These are phyloP conservation scores for Spergularia marina DNA, from an alignment of 148 eudicot genomes.

Conservation along the genomic window DNA sequence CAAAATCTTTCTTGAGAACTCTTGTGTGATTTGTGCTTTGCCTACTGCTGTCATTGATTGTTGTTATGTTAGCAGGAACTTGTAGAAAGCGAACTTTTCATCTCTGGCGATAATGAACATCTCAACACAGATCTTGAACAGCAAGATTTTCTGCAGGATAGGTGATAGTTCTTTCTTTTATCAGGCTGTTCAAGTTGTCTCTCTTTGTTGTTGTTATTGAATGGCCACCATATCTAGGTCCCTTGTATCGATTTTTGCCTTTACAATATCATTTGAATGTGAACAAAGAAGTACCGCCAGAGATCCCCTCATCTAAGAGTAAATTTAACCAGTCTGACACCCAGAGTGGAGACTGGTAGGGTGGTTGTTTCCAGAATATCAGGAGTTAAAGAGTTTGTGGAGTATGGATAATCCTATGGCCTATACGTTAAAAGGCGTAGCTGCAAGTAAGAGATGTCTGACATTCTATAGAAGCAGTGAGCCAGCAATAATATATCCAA, in stretches of 20 bases:
- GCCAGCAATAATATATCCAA: not conserved
- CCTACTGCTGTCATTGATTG: conserved; percentile 12
- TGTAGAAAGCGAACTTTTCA: conserved; percentile 18
- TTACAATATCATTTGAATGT: not conserved
- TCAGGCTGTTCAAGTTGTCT: too few relatives aligned
- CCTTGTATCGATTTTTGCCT: not conserved
- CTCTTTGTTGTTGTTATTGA: not conserved
- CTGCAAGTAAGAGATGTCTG: not conserved
- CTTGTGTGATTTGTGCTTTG: conserved; percentile 8
- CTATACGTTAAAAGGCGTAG: not conserved
- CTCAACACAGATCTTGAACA: conserved; percentile 35
- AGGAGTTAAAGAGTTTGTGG: not conserved
- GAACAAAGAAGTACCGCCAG: not conserved
- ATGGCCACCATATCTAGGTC: not conserved
- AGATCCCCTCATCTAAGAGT: not conserved
- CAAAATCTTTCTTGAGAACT: conserved; percentile 5
- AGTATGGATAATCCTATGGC: not conserved
- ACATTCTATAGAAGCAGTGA: not conserved
- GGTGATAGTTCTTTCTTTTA: conserved; percentile 35
- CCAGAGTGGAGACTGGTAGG: not conserved
- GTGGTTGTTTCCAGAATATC: not conserved
- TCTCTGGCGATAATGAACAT: conserved; percentile 20
- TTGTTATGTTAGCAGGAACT: conserved; percentile 38
- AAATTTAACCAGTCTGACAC: not conserved
- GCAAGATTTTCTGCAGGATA: conserved; percentile 43